A percentile compares a stretch with the other conserved stretches of the same genome.
phyloP scores from a whole-genome alignment of 768 basidiomycete species.

The Lentinula guzmanii region DNA sequence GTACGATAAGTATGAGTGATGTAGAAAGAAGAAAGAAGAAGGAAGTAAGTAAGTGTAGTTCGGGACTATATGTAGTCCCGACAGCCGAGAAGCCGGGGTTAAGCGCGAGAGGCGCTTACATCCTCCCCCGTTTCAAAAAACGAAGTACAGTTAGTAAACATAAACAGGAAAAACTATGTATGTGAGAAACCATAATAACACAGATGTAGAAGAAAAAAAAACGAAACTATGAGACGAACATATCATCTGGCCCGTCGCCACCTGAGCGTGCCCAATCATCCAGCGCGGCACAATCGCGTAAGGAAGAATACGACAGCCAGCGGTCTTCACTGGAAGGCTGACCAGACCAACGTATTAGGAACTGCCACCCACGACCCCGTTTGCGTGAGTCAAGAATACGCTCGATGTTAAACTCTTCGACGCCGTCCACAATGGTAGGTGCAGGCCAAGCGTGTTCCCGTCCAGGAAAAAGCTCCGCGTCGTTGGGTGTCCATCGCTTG shows the following conservation, averaged over 20 bases:
- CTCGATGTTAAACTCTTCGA: conserved; percentile 15
- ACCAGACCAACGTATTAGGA: conserved; percentile 17
- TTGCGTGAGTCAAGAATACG: conserved; percentile 16
- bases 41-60: no score
- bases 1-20: no score
- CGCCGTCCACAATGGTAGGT: conserved; percentile 10
- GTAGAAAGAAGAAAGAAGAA: no score
- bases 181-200: no score
- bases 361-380: no score
- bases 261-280: background rate
- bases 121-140: no score
- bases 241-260: background rate
- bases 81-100: no score
- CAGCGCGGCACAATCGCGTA: conserved; percentile 4
- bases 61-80: no score
- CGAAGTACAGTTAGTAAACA: no score
- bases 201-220: no score
- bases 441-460: conserved; percentile 9
- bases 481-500: conserved; percentile 9
- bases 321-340: conserved; percentile 11
- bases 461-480: conserved; percentile 17
- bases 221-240: background rate
- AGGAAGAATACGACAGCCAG: conserved; percentile 14
- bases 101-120: no score
- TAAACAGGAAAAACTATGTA: no score